These are phyloP conservation scores for Aspergillus chevalieri DNA, from an alignment of 2,329 filamentous ascomycete species.

Conservation along the genomic window DNA sequence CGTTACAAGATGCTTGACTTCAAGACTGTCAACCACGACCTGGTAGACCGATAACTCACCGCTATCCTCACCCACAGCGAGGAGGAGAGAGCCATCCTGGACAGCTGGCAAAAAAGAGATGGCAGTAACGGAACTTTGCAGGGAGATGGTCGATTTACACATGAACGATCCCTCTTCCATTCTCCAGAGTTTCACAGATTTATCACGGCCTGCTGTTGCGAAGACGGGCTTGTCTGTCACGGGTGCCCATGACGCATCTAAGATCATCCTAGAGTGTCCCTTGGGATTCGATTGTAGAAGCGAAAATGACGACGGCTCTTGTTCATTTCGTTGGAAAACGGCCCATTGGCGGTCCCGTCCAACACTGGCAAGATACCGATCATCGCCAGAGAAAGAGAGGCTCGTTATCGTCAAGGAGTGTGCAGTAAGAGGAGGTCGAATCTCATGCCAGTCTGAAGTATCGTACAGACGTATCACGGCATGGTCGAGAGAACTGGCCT, in stretches of 20 bases:
- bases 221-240: slow-evolving; percentile 49
- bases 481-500: slow-evolving; percentile 86
- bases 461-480: slow-evolving; percentile 91
- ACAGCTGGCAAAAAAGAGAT: slow-evolving; percentile 55
- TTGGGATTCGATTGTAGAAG: slow-evolving; percentile 65
- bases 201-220: slow-evolving; percentile 85
- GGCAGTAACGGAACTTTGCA: slow-evolving; percentile 61
- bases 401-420: slow-evolving; percentile 83
- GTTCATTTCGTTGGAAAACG: slow-evolving; percentile 58
- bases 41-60: slow-evolving; percentile 40
- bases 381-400: slow-evolving; percentile 71
- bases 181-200: slow-evolving; percentile 69
- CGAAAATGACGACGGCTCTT: slow-evolving; percentile 45
- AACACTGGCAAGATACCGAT: slow-evolving; percentile 72
- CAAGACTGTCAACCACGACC: slow-evolving; percentile 27
- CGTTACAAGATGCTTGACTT: slow-evolving; percentile 22
- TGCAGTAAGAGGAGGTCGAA: slow-evolving; percentile 73
- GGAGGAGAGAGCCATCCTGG: slow-evolving; percentile 25
- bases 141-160: slow-evolving; percentile 49
- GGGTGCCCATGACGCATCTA: slow-evolving; percentile 79
- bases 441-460: slow-evolving; percentile 78
- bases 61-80: slow-evolving; percentile 45
- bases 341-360: slow-evolving; percentile 89
- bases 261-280: slow-evolving; percentile 86
- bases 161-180: slow-evolving; percentile 40